A percentile compares a stretch with the other conserved stretches of the same genome.
Conservation (phyloP, 2,329 filamentous ascomycete species). For the Ophiostoma tasmaniense region DNA sequence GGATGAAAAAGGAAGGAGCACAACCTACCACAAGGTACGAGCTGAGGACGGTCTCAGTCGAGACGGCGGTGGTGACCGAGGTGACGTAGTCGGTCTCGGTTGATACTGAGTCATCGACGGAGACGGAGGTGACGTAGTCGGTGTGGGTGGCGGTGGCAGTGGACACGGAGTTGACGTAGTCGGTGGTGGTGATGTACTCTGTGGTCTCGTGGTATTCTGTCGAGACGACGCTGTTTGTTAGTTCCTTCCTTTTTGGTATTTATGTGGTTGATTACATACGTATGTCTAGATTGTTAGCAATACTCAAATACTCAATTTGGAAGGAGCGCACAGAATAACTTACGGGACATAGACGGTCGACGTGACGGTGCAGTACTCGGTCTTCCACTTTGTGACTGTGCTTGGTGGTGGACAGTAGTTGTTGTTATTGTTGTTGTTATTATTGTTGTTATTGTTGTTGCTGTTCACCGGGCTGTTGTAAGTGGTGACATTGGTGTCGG, state of each 20-base stretch:
- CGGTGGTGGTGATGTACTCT: background rate
- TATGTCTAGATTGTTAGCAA: background rate
- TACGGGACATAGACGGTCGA: background rate
- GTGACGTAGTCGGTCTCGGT: slow-evolving; percentile 8
- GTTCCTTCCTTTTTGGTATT: background rate
- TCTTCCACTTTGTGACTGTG: slow-evolving; percentile 12
- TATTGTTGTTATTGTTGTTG: background rate
- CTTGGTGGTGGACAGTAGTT: background rate
- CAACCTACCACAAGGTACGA: slow-evolving; percentile 10
- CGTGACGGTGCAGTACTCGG: background rate
- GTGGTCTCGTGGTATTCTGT: background rate
- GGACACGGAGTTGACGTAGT: slow-evolving; percentile 8
- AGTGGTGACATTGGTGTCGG: background rate
- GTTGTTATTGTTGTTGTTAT: background rate
- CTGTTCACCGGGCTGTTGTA: slow-evolving; percentile 10
- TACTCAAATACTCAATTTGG: background rate
- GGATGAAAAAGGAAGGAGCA: background rate
- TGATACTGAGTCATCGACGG: slow-evolving; percentile 6
- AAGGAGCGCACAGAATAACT: background rate
- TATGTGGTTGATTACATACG: background rate
- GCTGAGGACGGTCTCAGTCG: slow-evolving; percentile 8
- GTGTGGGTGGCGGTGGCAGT: background rate
- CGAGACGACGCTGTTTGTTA: background rate
- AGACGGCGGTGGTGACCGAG: slow-evolving; percentile 5
- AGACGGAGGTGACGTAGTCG: slow-evolving; percentile 11